Evolutionary conservation across 768 basidiomycete genomes (phyloP).

Genomic region (Lactarius hatsudake): DNA sequence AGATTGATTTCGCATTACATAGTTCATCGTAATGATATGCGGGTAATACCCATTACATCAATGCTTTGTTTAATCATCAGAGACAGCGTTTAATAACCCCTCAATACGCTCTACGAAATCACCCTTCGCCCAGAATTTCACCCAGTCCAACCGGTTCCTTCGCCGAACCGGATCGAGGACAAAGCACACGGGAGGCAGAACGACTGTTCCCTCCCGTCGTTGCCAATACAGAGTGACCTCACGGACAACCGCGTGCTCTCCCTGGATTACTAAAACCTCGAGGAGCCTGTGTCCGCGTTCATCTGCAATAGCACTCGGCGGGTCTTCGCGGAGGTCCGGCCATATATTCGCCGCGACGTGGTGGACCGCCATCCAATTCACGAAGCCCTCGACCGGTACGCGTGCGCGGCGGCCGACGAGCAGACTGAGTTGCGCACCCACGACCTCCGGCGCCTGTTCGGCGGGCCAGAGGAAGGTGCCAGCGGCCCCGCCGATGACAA

Average conservation of each 20-base stretch:
- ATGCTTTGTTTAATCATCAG: neutral
- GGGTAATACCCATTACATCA: neutral
- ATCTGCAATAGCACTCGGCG: conserved; percentile 31
- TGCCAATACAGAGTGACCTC: conserved; percentile 63
- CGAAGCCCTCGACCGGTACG: conserved; percentile 49
- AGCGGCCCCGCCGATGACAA: conserved; percentile 52
- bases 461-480: conserved; percentile 69
- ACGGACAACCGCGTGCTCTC: conserved; percentile 44
- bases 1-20: neutral
- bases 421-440: conserved; percentile 61
- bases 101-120: conserved; percentile 28
- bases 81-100: conserved; percentile 19
- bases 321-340: conserved; percentile 48
- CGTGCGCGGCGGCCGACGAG: conserved; percentile 38
- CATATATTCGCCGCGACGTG: conserved; percentile 77
- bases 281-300: conserved; percentile 44
- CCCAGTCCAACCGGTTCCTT: conserved; percentile 29
- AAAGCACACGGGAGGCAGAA: conserved; percentile 55
- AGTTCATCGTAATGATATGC: neutral
- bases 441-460: conserved; percentile 58
- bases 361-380: conserved; percentile 68
- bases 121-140: conserved; percentile 27
- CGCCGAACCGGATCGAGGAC: conserved; percentile 29
- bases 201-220: conserved; percentile 34
- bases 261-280: conserved; percentile 50